Conservation (phyloP, 371 early-diverging fungal genomes). For the Haplosporangium sp. region DNA sequence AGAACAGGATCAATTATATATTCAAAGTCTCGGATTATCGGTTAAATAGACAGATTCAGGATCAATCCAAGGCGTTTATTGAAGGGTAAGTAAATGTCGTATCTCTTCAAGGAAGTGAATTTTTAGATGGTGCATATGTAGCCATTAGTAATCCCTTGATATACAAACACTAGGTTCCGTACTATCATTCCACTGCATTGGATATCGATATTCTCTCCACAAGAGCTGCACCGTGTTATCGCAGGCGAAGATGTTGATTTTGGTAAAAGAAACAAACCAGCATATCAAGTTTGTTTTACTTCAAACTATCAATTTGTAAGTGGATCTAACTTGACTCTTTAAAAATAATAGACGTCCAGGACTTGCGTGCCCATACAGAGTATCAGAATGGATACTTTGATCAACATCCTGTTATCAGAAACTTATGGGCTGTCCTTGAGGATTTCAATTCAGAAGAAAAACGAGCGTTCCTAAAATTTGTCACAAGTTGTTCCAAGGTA, state of each 20-base stretch:
- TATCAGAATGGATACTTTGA: conserved; percentile 88
- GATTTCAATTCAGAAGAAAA: conserved; percentile 74
- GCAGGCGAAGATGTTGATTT: conserved; percentile 82
- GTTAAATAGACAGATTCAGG: conserved; percentile 78
- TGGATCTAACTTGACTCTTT: neutral
- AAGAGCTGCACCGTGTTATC: conserved; percentile 87
- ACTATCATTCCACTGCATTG: conserved; percentile 73
- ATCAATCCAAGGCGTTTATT: conserved; percentile 86
- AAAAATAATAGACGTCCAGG: conserved; percentile 68
- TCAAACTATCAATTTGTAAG: too few relatives aligned
- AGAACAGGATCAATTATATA: conserved; percentile 83
- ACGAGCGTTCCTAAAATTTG: conserved; percentile 83
- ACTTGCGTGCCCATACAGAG: conserved; percentile 82
- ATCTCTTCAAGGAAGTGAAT: too few relatives aligned
- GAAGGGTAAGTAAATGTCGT: conserved; percentile 61
- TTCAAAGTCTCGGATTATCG: conserved; percentile 86
- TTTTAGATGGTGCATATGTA: too few relatives aligned
- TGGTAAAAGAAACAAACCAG: conserved; percentile 52
- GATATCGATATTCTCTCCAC: conserved; percentile 81
- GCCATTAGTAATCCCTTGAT: too few relatives aligned
- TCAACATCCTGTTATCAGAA: conserved; percentile 79
- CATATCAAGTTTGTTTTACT: too few relatives aligned
- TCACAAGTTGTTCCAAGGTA: conserved; percentile 85
- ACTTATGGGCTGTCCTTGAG: conserved; percentile 85
- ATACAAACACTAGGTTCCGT: conserved; percentile 53